phyloP scores from a whole-genome alignment of 2,329 filamentous ascomycete species.

The Mycosphaerelloides madeirae region DNA sequence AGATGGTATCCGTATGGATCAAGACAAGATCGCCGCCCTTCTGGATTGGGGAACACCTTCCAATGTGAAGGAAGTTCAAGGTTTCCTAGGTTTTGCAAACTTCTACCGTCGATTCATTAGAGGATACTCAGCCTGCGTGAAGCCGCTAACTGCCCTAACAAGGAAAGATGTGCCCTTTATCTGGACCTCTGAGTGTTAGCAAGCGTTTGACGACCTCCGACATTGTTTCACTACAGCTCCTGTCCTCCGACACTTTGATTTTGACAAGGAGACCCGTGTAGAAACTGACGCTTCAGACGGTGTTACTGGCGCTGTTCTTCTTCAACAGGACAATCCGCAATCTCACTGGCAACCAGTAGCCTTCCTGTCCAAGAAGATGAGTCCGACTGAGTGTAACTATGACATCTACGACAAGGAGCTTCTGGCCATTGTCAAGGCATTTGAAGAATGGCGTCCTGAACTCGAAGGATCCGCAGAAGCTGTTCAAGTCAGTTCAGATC shows the following conservation, averaged over 20 bases:
- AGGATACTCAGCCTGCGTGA: neutral
- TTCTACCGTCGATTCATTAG: conserved; percentile 3
- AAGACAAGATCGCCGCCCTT: conserved; percentile 4
- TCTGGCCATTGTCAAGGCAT: conserved; percentile 29
- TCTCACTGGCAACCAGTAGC: neutral
- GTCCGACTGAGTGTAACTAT: conserved; percentile 9
- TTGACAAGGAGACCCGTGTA: neutral
- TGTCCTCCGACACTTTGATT: neutral
- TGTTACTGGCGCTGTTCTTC: neutral
- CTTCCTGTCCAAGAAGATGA: conserved; percentile 13
- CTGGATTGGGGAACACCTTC: neutral
- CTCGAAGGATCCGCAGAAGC: conserved; percentile 12
- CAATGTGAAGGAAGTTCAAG: conserved; percentile 4
- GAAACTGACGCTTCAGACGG: conserved; percentile 2
- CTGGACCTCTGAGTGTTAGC: neutral
- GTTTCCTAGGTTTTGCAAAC: conserved; percentile 5
- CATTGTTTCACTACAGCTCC: neutral
- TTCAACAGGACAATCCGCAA: neutral
- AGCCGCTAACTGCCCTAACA: neutral
- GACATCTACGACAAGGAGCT: conserved; percentile 22
- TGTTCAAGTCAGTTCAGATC: conserved; percentile 26
- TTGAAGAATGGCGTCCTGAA: conserved; percentile 26
- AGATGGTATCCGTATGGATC: conserved; percentile 22
- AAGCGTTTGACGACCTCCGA: conserved; percentile 2
- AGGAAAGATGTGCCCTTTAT: neutral